Base-by-base conservation (phyloP, 306 rosid species). In the Abrus pulchellus region DNA sequence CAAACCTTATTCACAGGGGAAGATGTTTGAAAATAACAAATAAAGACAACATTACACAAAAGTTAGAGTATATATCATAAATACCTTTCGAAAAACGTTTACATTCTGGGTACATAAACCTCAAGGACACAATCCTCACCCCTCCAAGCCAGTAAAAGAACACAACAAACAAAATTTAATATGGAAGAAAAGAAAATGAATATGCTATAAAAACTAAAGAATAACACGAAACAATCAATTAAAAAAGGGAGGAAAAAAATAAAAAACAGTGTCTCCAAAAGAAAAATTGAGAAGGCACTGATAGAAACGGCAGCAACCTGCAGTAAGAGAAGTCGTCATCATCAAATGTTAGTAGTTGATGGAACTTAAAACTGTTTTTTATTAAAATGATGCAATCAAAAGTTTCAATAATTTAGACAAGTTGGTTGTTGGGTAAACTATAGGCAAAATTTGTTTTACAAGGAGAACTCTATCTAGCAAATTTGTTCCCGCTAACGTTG, bases 211-310 rank as follows among this genome's bases (percentile, higher is more conserved):
- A 57, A 61, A 45, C n/a, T 6, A 82, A 80, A 79, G 55, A 83
- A 86, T 80, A 65, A 40, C 47, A 72, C 54, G 32, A 72, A 70
- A 67, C 9, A 34, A 30, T 30, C n/a, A 66, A 44, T 36, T 65
- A 49, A 50, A 53, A 53, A 74, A 34, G 1, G 33, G 54, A 1
- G 36, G 3, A 32, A 50, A 2, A 29, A 6, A 20, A 34, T 3
- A 20, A 57, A n/a, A 68, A 62, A 43, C 5, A 57, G 64, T 72
- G 61, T 65, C 90, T 81, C 89, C 89, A 64, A 73, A 79, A 62
- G 82, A 87, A 91, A 85, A 86, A 65, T 67, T 67, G 85, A 86
- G 90, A 79, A 78, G 86, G 75, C 65, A 80, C 70, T n/a, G 75
- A 74, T 78, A 71, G 74, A 50, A 57, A 68, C 50, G 7, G 49